These are phyloP conservation scores for Colletotrichum sp. DNA, from an alignment of 2,329 filamentous ascomycete genomes.

Conservation along the genomic window DNA sequence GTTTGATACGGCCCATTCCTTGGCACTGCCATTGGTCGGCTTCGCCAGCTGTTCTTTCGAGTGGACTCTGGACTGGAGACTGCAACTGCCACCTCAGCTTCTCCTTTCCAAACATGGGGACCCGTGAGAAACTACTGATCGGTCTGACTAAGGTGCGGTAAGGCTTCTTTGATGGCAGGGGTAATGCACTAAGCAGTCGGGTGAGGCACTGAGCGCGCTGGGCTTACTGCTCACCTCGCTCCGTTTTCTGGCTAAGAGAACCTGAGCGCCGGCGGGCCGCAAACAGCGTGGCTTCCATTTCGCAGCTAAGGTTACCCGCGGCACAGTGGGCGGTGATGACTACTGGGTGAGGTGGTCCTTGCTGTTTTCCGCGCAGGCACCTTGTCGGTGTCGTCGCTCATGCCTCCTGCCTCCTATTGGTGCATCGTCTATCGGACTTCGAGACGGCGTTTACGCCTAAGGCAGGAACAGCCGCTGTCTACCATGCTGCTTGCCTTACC, in stretches of 20 bases:
- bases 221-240: neutral
- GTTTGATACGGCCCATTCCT: neutral
- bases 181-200: constrained; percentile 66
- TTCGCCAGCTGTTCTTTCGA: neutral
- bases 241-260: constrained; percentile 18
- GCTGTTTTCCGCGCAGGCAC: neutral
- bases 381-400: neutral
- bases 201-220: neutral
- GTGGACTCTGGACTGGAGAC: neutral
- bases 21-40: neutral
- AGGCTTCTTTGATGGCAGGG: neutral
- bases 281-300: neutral
- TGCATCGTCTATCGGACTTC: neutral
- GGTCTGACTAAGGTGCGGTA: constrained; percentile 10
- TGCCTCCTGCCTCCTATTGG: neutral
- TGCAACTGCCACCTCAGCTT: constrained; percentile 14
- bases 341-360: neutral
- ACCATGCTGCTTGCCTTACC: neutral
- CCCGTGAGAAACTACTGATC: constrained; percentile 3
- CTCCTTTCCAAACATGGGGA: constrained; percentile 13
- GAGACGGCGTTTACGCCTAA: neutral
- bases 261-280: constrained; percentile 15
- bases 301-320: neutral
- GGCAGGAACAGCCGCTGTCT: neutral
- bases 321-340: neutral